These are phyloP conservation scores for Geranium incanum DNA, from an alignment of 441 rosid genomes.

Conservation along the genomic window DNA sequence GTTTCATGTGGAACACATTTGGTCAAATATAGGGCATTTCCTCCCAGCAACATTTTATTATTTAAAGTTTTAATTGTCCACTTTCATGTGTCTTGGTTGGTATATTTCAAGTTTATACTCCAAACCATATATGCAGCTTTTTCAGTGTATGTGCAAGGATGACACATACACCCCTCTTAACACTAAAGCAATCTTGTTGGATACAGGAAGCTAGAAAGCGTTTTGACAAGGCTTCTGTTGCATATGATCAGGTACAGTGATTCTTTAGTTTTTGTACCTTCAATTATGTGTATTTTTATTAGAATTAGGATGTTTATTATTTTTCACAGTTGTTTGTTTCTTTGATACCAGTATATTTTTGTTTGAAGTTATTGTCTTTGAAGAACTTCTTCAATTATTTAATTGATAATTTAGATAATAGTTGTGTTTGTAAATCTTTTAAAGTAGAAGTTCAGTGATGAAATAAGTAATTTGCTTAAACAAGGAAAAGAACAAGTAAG, in stretches of 20 bases:
- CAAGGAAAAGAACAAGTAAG: too few relatives aligned
- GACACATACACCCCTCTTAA: neutral
- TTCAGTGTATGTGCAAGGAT: neutral
- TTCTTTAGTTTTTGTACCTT: neutral
- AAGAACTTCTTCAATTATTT: too few relatives aligned
- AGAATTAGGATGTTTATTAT: neutral
- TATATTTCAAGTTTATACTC: neutral
- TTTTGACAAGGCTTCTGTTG: conserved; percentile 27
- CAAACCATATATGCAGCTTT: neutral
- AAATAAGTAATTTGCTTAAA: too few relatives aligned
- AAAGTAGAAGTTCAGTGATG: too few relatives aligned
- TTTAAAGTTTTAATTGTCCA: neutral
- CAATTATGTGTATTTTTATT: neutral
- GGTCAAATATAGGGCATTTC: neutral
- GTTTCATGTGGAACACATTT: neutral
- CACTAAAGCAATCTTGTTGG: neutral
- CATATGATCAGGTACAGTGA: conserved; percentile 22
- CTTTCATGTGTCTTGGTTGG: neutral
- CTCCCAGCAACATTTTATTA: neutral
- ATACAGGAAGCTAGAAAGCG: conserved; percentile 23
- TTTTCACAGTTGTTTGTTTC: neutral
- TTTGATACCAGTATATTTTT: neutral
- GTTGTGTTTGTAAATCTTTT: too few relatives aligned
- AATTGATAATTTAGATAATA: too few relatives aligned
- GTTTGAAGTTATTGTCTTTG: neutral